A percentile compares a stretch with the other conserved stretches of the same genome.
phyloP scores from a whole-genome alignment of 345 rosid species.

The Euphorbia lathyris region DNA sequence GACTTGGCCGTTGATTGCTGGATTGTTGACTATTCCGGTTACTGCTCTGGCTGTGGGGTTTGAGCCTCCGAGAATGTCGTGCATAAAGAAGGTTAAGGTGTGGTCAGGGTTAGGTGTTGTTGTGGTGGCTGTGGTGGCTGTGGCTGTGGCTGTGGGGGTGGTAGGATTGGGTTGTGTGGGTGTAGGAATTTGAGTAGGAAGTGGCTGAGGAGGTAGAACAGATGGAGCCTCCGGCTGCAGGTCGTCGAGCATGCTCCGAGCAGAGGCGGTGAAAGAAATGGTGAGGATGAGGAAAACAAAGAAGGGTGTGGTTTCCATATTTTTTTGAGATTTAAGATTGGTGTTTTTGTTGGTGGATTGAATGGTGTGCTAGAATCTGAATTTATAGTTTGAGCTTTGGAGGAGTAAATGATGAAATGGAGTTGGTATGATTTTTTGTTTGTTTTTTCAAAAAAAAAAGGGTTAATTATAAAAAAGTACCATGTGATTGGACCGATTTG shows the following conservation, averaged over 20 bases:
- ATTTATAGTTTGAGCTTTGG: no score
- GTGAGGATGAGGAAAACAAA: slow-evolving; percentile 8
- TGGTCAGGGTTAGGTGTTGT: not conserved
- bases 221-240: not conserved
- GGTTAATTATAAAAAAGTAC: no score
- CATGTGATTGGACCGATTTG: no score
- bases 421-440: no score
- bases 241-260: slow-evolving; percentile 10
- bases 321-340: no score
- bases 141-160: not conserved
- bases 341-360: no score
- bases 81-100: slow-evolving; percentile 57
- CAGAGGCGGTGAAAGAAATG: slow-evolving; percentile 9
- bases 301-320: not conserved
- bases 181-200: not conserved
- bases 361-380: no score
- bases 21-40: slow-evolving; percentile 64
- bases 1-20: slow-evolving; percentile 64
- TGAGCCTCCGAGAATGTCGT: slow-evolving; percentile 74
- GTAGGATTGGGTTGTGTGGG: slow-evolving; percentile 6
- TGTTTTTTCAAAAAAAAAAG: no score
- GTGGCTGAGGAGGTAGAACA: slow-evolving; percentile 6
- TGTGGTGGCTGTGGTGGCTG: not conserved
- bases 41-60: slow-evolving; percentile 73
- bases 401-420: no score